Conservation (phyloP, 768 basidiomycete species). For the Russula dissimulans region DNA sequence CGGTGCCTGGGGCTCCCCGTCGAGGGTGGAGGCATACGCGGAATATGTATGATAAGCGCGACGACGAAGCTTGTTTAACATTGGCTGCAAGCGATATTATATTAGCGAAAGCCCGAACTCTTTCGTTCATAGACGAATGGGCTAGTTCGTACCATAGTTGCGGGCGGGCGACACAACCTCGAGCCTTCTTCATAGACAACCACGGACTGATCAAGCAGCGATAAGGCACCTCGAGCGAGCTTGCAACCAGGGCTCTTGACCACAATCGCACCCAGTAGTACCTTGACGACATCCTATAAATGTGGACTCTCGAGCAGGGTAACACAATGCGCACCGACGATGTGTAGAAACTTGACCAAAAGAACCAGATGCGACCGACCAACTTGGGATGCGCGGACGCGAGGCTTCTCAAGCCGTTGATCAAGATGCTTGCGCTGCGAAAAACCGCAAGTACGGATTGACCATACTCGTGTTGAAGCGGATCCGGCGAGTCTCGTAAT, state of each 20-base stretch:
- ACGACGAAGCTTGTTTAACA: slow-evolving; percentile 31
- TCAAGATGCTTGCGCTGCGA: slow-evolving; percentile 36
- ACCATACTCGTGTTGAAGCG: slow-evolving; percentile 36
- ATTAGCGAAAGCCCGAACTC: not conserved
- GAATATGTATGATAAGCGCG: slow-evolving; percentile 30
- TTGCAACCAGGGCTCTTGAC: slow-evolving; percentile 38
- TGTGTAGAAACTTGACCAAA: slow-evolving; percentile 43
- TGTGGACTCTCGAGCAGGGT: not conserved
- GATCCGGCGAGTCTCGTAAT: slow-evolving; percentile 33
- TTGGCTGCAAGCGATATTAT: slow-evolving; percentile 21
- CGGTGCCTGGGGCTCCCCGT: not conserved
- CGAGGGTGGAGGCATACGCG: slow-evolving; percentile 14
- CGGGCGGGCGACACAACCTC: slow-evolving; percentile 28
- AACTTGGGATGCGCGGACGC: slow-evolving; percentile 30
- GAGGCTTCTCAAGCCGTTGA: slow-evolving; percentile 32
- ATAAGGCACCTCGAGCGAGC: slow-evolving; percentile 32
- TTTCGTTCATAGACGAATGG: not conserved
- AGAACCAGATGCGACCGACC: slow-evolving; percentile 35
- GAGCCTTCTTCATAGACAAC: slow-evolving; percentile 38
- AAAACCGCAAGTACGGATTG: slow-evolving; percentile 38
- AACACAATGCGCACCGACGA: slow-evolving; percentile 33
- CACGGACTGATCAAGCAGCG: slow-evolving; percentile 31
- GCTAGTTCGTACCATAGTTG: not conserved
- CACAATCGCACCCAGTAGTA: slow-evolving; percentile 39
- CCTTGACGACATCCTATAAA: slow-evolving; percentile 23